A percentile compares a stretch with the other conserved stretches of the same genome.
Evolutionary conservation across 1,139 yeast genomes (phyloP).

Genomic region (Yamadazyma atmosphaerica): DNA sequence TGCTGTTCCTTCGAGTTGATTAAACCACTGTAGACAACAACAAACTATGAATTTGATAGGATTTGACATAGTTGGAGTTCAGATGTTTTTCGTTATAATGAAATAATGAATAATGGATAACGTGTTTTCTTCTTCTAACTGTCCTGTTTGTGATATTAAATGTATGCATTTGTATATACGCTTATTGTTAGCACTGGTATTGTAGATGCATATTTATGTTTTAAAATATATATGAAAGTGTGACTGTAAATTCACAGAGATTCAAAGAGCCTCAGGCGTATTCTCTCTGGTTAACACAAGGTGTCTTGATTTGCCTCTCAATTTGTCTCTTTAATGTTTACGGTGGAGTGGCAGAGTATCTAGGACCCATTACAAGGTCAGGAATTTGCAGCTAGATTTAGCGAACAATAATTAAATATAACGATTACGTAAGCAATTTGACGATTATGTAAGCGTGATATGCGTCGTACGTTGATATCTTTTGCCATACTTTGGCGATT

Average conservation of each 20-base stretch:
- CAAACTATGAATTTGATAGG: background rate
- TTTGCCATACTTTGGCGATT: no score
- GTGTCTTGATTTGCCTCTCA: no score
- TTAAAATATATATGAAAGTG: background rate
- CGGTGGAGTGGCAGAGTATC: no score
- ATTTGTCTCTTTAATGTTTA: no score
- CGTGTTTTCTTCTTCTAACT: background rate
- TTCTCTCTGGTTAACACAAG: no score
- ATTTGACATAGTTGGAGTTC: background rate
- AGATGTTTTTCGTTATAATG: background rate
- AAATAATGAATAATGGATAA: conserved; percentile 1
- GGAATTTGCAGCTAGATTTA: no score
- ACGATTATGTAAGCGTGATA: background rate
- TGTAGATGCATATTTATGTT: background rate
- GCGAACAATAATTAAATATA: no score
- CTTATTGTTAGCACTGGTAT: background rate
- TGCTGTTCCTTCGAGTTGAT: conserved; percentile 82
- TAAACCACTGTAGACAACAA: conserved; percentile 50
- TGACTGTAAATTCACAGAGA: no score
- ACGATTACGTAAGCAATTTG: background rate
- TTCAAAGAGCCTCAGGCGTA: no score
- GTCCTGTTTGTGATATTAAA: background rate
- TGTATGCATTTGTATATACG: background rate
- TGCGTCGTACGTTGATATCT: no score
- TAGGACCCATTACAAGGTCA: no score